phyloP scores from a whole-genome alignment of 164 flowering plant species.

The Tetracentron sinense region DNA sequence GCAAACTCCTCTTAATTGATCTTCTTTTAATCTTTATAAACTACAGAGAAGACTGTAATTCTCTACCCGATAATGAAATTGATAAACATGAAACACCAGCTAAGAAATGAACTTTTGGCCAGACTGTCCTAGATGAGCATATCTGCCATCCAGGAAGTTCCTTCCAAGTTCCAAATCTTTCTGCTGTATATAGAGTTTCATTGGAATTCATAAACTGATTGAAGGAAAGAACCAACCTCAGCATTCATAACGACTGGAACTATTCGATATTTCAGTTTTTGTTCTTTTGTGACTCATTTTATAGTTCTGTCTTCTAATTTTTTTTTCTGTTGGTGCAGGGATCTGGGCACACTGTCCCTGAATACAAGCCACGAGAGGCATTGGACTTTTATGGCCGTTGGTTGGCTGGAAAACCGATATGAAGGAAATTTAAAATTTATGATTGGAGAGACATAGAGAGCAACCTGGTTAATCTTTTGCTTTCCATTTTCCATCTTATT shows the following conservation, averaged over 20 bases:
- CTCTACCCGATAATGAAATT: too few species aligned
- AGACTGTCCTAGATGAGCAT: too few species aligned
- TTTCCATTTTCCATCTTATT: background rate
- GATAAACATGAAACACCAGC: too few species aligned
- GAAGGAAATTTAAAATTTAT: conserved; percentile 3
- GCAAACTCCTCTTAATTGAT: background rate
- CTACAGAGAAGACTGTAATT: too few species aligned
- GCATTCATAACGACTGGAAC: too few species aligned
- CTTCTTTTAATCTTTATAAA: background rate
- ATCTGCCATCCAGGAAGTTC: too few species aligned
- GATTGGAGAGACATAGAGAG: background rate
- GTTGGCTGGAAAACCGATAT: conserved; percentile 42
- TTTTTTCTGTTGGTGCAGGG: conserved; percentile 44
- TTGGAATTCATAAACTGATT: too few species aligned
- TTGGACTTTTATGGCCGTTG: conserved; percentile 62
- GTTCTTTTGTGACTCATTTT: background rate
- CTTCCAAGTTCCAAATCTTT: too few species aligned
- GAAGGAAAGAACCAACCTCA: too few species aligned
- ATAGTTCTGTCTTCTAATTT: background rate
- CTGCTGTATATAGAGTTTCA: too few species aligned
- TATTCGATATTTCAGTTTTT: background rate
- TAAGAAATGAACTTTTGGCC: too few species aligned
- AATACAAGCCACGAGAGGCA: conserved; percentile 79
- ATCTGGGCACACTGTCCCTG: conserved; percentile 83
- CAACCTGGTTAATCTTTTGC: background rate